These are phyloP conservation scores for Phragmites australis DNA, from an alignment of 176 grass and related monocot genomes.

Conservation along the genomic window DNA sequence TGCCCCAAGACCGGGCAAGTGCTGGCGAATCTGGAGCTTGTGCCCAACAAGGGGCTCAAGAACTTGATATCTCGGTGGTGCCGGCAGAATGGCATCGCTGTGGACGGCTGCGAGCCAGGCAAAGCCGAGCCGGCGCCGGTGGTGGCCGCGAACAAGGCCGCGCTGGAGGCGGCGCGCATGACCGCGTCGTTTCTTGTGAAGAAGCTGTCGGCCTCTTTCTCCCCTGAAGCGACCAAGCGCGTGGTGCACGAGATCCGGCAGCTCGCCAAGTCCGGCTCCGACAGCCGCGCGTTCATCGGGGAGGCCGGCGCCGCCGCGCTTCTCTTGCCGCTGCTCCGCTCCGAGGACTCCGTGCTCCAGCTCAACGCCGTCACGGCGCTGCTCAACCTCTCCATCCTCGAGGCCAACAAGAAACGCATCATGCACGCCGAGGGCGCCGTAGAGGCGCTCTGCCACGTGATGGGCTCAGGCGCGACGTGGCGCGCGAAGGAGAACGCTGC, in stretches of 20 bases:
- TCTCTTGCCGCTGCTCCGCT: constrained; percentile 70
- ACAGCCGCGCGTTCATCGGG: constrained; percentile 75
- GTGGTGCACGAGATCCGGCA: constrained; percentile 90
- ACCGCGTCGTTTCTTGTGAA: constrained; percentile 86
- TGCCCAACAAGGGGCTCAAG: constrained; percentile 87
- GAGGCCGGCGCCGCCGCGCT: constrained; percentile 74
- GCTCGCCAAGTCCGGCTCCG: constrained; percentile 70
- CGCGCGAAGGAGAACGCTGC: constrained; percentile 90
- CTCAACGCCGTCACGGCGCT: constrained; percentile 81
- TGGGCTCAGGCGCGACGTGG: constrained; percentile 60
- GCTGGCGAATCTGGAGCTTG: constrained; percentile 52
- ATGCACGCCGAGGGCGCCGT: constrained; percentile 83
- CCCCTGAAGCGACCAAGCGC: constrained; percentile 52
- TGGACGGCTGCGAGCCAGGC: constrained; percentile 46
- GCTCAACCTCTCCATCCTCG: constrained; percentile 88
- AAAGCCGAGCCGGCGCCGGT: constrained; percentile 42
- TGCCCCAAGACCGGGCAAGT: constrained; percentile 90
- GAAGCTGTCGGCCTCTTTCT: constrained; percentile 61
- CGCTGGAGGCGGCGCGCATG: constrained; percentile 86
- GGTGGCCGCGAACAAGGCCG: constrained; percentile 75
- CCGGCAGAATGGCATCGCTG: constrained; percentile 68
- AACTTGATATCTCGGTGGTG: constrained; percentile 90
- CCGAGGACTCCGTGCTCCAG: constrained; percentile 61
- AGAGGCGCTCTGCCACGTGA: constrained; percentile 61
- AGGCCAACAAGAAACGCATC: constrained; percentile 84